These are phyloP conservation scores for Malassezia sympodialis DNA, from an alignment of 1,284 basidiomycete species.

Conservation along the genomic window DNA sequence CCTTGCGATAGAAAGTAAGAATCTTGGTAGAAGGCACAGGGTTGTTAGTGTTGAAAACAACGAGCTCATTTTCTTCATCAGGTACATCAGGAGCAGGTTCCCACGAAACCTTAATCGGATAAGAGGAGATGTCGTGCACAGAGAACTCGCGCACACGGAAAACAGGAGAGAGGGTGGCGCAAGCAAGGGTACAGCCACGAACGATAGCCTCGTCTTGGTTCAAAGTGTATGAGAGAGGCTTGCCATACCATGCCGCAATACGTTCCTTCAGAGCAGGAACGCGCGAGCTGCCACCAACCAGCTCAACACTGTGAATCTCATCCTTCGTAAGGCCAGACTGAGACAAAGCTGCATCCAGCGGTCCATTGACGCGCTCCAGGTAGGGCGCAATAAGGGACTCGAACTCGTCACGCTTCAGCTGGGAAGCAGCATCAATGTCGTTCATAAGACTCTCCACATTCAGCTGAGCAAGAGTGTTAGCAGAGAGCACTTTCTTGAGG, in stretches of 20 bases:
- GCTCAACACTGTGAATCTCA: conserved; percentile 42
- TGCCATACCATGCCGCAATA: conserved; percentile 35
- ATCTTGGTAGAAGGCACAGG: conserved; percentile 48
- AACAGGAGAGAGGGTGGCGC: conserved; percentile 46
- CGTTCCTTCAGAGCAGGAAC: conserved; percentile 45
- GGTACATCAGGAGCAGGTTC: conserved; percentile 43
- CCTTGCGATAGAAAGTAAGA: conserved; percentile 48
- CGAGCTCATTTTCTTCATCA: conserved; percentile 47
- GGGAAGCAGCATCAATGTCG: conserved; percentile 45
- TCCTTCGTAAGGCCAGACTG: conserved; percentile 44
- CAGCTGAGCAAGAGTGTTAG: conserved; percentile 44
- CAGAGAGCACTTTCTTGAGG: conserved; percentile 48
- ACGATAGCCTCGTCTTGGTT: conserved; percentile 47
- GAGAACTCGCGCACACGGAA: conserved; percentile 47
- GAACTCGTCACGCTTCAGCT: conserved; percentile 47
- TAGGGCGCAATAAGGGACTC: conserved; percentile 41
- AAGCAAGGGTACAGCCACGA: conserved; percentile 45
- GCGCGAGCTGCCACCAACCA: conserved; percentile 46
- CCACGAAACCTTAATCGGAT: conserved; percentile 48
- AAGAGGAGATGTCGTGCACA: conserved; percentile 44
- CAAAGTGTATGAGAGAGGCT: conserved; percentile 40
- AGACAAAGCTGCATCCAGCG: conserved; percentile 37
- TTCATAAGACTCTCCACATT: conserved; percentile 48
- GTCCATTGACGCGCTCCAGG: conserved; percentile 32
- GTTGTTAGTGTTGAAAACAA: conserved; percentile 47